Conservation (phyloP, 2,329 filamentous ascomycete species). For the Aurifilum marmelostoma region DNA sequence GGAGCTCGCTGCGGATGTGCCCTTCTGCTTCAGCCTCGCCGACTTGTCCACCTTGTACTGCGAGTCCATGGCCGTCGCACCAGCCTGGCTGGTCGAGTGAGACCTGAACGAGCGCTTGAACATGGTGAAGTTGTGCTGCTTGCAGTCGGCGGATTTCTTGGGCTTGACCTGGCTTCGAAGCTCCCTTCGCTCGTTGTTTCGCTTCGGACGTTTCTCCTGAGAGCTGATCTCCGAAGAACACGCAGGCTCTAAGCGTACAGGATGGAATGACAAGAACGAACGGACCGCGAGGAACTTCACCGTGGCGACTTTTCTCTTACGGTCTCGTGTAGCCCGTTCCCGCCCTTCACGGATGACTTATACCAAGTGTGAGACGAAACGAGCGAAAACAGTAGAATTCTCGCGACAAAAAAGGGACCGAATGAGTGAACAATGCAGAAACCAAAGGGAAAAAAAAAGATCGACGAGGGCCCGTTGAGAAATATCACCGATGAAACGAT, state of each 20-base stretch:
- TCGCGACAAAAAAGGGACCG: constrained; percentile 40
- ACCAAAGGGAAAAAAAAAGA: constrained; percentile 38
- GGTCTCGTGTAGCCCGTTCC: constrained; percentile 25
- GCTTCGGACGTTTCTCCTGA: constrained; percentile 24
- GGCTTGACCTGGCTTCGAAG: constrained; percentile 24
- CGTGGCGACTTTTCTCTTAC: constrained; percentile 23
- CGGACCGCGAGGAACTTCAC: constrained; percentile 41
- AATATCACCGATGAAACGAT: constrained; percentile 43
- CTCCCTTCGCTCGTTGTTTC: constrained; percentile 23
- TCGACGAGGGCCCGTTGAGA: constrained; percentile 60
- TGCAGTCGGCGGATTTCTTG: constrained; percentile 20
- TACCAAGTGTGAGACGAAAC: constrained; percentile 48
- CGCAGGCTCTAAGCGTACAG: constrained; percentile 39
- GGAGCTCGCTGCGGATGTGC: constrained; percentile 39
- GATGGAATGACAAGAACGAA: constrained; percentile 38
- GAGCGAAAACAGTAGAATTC: constrained; percentile 45
- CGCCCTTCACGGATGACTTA: constrained; percentile 34
- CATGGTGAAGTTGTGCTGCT: constrained; percentile 60
- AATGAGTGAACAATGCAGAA: constrained; percentile 42
- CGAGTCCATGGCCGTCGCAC: constrained; percentile 39
- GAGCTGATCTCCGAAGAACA: constrained; percentile 27
- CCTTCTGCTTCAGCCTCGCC: constrained; percentile 76
- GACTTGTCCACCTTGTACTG: constrained; percentile 79
- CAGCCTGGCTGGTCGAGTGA: constrained; percentile 58
- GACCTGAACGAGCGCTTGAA: constrained; percentile 91